phyloP scores from a whole-genome alignment of 2,329 filamentous ascomycete genomes.

The Paecilomyces fulvus region DNA sequence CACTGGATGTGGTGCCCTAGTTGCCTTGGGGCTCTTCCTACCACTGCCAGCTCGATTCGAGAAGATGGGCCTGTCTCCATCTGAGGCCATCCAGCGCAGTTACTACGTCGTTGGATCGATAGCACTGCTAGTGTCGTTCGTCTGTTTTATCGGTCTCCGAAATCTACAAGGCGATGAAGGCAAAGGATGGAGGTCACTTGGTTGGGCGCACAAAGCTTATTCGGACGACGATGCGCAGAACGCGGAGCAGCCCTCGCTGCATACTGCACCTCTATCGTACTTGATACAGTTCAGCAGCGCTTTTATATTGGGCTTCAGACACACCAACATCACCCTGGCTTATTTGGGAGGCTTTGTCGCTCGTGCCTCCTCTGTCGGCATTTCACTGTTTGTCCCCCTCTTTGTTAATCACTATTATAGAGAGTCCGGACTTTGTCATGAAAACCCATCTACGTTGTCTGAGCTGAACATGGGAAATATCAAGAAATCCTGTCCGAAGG shows the following conservation, averaged over 20 bases:
- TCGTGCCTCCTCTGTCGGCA: constrained; percentile 86
- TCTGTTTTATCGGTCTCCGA: constrained; percentile 71
- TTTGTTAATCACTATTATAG: constrained; percentile 90
- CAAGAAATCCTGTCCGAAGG: constrained; percentile 74
- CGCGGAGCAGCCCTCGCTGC: constrained; percentile 1
- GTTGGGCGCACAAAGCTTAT: constrained; percentile 7
- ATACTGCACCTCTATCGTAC: constrained; percentile 16
- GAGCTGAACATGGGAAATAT: constrained; percentile 48
- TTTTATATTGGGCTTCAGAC: constrained; percentile 61
- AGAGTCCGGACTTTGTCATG: constrained; percentile 65
- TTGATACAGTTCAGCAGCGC: constrained; percentile 54
- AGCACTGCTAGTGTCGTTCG: constrained; percentile 61
- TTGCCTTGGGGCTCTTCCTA: constrained; percentile 74
- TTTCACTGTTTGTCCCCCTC: constrained; percentile 88
- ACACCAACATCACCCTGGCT: constrained; percentile 71
- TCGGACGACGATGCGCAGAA: background rate
- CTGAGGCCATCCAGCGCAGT: constrained; percentile 67
- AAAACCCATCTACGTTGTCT: constrained; percentile 21
- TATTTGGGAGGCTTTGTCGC: constrained; percentile 94
- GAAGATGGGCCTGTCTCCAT: constrained; percentile 61
- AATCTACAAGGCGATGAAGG: constrained; percentile 61
- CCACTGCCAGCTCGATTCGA: constrained; percentile 78
- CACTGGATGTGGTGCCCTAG: constrained; percentile 81
- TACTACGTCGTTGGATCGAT: constrained; percentile 79
- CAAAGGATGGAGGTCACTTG: constrained; percentile 60